Base-by-base conservation (phyloP, 192 early-diverging fungal species). In the Spizellomyces punctatus region DNA sequence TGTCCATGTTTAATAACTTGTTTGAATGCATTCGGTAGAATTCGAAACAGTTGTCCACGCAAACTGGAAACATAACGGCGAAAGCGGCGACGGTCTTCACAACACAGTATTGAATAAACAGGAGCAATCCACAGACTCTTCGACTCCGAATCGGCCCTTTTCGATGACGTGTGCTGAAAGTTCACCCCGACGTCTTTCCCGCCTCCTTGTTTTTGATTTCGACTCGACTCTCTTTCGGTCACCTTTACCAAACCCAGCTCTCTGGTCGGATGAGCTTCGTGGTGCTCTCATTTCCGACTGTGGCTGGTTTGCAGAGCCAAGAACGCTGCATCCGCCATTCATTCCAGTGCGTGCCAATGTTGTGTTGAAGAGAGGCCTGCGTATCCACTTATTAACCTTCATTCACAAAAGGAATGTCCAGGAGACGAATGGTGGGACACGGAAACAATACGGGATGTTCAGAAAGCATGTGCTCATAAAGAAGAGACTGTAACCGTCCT, bases 211-310 rank as follows among this genome's bases (percentile, higher is more conserved):
- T 7, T 81, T 86, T 64, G 85, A 86, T 62, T 86, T 86, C 79
- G 85, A 86, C 69, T 81, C 78, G 10, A 86, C 85, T 2, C 75
- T 86, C 14, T 86, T 86, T 65, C 77, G 78, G 21, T 84, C 81
- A 9, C 84, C 84, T 10, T 59, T 79, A n/a, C 84, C 84, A 46
- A 83, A 79, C 64, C 66, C 67, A 10, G 64, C 58, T n/a, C 65
- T 82, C 6, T 85, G 84, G 84, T 61, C 75, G 8, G 44, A 54
- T 6, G 47, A 65, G 6, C 59, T 86, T 7, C 55, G 42, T 9
- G 82, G 85, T 50, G 66, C 69, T n/a, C 64, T 86, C 8, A 84
- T 82, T 12, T 58, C 64, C 42, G 82, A 86, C 63, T 86, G 80
- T 59, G 76, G 74, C 12, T 86, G 85, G 85, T 86, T 86, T 67